phyloP scores from a whole-genome alignment of 225 moss, liverwort and hornwort species.

The Climacium dendroides region DNA sequence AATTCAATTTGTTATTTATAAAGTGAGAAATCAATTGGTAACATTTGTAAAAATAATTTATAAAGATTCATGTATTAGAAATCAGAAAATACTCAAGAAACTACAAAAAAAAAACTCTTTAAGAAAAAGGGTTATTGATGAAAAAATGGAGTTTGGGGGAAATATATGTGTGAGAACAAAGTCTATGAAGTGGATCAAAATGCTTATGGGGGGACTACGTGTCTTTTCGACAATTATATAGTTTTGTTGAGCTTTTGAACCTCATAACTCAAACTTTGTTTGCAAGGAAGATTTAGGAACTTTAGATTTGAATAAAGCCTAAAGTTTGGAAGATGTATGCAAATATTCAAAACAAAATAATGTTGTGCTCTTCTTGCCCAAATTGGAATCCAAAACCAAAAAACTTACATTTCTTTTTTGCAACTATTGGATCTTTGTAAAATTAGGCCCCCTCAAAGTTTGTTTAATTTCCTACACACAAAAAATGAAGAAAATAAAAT shows the following conservation, averaged over 20 bases:
- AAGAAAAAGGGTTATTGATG: too few relatives aligned
- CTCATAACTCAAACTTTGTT: neutral
- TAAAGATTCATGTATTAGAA: too few relatives aligned
- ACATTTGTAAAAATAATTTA: too few relatives aligned
- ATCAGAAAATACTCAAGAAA: too few relatives aligned
- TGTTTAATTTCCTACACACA: neutral
- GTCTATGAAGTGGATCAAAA: neutral
- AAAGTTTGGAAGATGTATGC: neutral
- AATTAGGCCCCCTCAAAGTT: neutral
- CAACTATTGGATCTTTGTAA: rapidly evolving
- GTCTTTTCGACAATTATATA: neutral
- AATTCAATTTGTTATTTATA: too few relatives aligned
- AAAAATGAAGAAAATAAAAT: neutral
- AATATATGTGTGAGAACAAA: too few relatives aligned
- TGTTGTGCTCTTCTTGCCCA: neutral
- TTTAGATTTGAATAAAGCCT: neutral
- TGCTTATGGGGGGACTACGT: rapidly evolving
- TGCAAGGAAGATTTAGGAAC: neutral
- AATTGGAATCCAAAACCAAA: too few relatives aligned
- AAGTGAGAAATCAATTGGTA: too few relatives aligned
- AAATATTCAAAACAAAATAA: neutral
- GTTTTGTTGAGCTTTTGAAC: rapidly evolving
- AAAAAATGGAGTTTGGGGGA: rapidly evolving
- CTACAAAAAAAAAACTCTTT: too few relatives aligned
- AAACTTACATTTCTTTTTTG: neutral